phyloP scores from a whole-genome alignment of 768 basidiomycete genomes.

The Trametes cinnabarina region DNA sequence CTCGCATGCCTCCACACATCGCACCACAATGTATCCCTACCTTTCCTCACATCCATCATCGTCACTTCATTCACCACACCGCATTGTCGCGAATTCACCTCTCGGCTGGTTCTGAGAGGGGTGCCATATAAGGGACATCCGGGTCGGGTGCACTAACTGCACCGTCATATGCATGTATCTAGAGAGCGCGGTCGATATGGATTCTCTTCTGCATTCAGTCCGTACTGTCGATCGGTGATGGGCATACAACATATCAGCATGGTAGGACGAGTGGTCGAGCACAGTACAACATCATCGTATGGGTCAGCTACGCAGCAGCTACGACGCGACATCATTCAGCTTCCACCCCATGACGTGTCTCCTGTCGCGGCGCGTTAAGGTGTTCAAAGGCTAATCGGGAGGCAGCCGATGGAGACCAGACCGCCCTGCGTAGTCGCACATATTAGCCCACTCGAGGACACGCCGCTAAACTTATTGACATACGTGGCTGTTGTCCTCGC shows the following conservation, averaged over 20 bases:
- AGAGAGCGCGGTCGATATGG: constrained; percentile 3
- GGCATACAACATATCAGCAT: background rate
- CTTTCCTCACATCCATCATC: background rate
- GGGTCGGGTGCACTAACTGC: background rate
- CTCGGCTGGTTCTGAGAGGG: background rate
- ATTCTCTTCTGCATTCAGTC: background rate
- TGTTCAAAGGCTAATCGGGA: constrained; percentile 16
- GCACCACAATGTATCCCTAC: constrained; percentile 10
- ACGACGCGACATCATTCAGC: background rate
- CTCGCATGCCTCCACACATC: background rate
- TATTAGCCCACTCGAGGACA: too few species aligned
- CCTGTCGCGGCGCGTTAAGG: background rate
- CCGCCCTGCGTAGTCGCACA: constrained; percentile 4
- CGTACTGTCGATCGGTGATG: too few species aligned
- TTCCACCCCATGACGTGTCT: background rate
- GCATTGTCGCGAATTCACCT: background rate
- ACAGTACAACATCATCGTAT: background rate
- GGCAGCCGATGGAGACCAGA: constrained; percentile 26
- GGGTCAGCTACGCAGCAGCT: background rate
- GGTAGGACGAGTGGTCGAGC: background rate
- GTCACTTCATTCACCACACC: background rate
- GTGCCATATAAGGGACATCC: background rate
- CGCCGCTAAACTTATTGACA: background rate
- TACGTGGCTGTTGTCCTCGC: constrained; percentile 24
- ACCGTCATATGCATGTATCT: constrained; percentile 10